These are phyloP conservation scores for Wallemia hederae DNA, from an alignment of 1,284 basidiomycete species.

Conservation along the genomic window DNA sequence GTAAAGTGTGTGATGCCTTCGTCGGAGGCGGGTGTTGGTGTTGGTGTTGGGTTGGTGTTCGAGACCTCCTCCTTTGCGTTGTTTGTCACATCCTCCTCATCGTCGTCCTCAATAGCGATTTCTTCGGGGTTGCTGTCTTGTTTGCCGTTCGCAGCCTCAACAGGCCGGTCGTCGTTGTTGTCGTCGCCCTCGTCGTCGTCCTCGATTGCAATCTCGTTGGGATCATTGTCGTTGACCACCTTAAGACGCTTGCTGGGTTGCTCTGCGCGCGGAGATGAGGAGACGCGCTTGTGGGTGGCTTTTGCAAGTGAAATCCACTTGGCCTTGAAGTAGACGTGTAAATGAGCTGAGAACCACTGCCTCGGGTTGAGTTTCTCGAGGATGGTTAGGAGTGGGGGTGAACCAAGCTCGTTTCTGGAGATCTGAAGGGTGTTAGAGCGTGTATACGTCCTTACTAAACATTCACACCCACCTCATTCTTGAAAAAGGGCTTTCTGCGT, in stretches of 20 bases:
- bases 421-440: slow-evolving; percentile 15
- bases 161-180: neutral
- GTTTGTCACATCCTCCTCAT: neutral
- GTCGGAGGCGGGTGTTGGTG: slow-evolving; percentile 14
- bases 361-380: slow-evolving; percentile 40
- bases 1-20: slow-evolving; percentile 39
- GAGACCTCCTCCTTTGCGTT: neutral
- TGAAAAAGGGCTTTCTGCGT: slow-evolving; percentile 52
- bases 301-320: slow-evolving; percentile 16
- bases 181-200: slow-evolving; percentile 19
- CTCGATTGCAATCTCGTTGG: slow-evolving; percentile 38
- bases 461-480: slow-evolving; percentile 24
- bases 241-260: neutral
- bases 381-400: slow-evolving; percentile 58
- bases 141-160: neutral
- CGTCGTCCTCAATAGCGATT: slow-evolving; percentile 6
- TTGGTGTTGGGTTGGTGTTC: slow-evolving; percentile 5
- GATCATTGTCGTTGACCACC: slow-evolving; percentile 19
- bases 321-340: slow-evolving; percentile 57
- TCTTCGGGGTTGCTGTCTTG: neutral
- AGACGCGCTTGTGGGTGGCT: neutral
- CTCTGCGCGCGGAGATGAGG: slow-evolving; percentile 2
- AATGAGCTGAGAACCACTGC: slow-evolving; percentile 91
- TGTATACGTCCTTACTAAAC: neutral
- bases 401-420: slow-evolving; percentile 41